Conservation (phyloP, 768 basidiomycete species). For the Amanita fuliginea region DNA sequence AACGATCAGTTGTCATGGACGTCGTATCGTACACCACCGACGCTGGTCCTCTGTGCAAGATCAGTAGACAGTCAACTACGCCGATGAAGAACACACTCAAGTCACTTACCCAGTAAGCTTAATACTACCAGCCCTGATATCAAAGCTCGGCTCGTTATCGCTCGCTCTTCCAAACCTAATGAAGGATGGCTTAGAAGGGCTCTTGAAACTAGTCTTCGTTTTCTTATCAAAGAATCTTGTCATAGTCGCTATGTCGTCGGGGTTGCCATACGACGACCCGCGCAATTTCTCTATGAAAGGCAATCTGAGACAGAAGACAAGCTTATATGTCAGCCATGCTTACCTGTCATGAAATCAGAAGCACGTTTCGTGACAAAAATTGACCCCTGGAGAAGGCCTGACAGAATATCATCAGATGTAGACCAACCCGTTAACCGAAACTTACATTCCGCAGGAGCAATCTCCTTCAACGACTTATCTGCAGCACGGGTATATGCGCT, state of each 20-base stretch:
- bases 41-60: not conserved
- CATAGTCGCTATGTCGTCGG: constrained; percentile 23
- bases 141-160: constrained; percentile 27
- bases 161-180: constrained; percentile 32
- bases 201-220: constrained; percentile 32
- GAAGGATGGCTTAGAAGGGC: constrained; percentile 24
- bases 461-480: not conserved
- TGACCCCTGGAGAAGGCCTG: not conserved
- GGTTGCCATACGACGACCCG: constrained; percentile 13
- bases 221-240: constrained; percentile 32
- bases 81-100: not conserved
- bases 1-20: not conserved
- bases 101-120: not conserved
- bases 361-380: not conserved
- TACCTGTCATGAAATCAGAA: not conserved
- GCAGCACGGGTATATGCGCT: not conserved
- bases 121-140: constrained; percentile 32
- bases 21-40: not conserved
- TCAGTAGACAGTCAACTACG: not conserved
- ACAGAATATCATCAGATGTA: constrained; percentile 17
- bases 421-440: not conserved
- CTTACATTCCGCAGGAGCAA: constrained; percentile 1
- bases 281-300: not conserved
- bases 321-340: not conserved
- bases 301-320: too few relatives aligned